Evolutionary conservation across 1,284 basidiomycete genomes (phyloP).

Genomic region (Cutaneotrichosporon daszewskae): DNA sequence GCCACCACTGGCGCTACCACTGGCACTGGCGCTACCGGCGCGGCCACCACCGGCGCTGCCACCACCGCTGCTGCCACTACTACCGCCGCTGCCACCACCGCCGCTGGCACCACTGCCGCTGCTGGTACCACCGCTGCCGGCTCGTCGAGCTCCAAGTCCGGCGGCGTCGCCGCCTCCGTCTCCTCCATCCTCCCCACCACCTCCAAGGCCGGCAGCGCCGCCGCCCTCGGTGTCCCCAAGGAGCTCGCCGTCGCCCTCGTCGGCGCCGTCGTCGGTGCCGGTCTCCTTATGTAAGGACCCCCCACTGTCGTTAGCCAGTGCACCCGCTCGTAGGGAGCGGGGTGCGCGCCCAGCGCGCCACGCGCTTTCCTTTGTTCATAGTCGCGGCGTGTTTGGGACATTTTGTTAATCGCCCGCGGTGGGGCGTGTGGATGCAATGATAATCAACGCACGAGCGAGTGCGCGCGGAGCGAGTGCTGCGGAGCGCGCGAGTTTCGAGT

Average conservation of each 20-base stretch:
- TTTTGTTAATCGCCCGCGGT: slow-evolving; percentile 2
- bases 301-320: background rate
- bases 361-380: slow-evolving; percentile 6
- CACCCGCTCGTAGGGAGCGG: background rate
- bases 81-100: background rate
- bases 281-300: slow-evolving; percentile 3
- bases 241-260: slow-evolving; percentile 4
- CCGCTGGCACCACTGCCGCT: background rate
- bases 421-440: slow-evolving; percentile 2
- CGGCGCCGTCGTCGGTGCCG: slow-evolving; percentile 7
- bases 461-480: background rate
- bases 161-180: no score
- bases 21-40: background rate
- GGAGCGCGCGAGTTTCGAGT: background rate
- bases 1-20: background rate
- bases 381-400: slow-evolving; percentile 4
- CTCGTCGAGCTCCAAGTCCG: background rate
- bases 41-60: background rate
- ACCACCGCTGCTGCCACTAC: background rate
- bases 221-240: slow-evolving; percentile 1
- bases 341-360: background rate
- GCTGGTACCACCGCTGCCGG: background rate
- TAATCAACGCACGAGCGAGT: background rate
- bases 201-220: background rate
- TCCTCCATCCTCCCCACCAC: no score